Percentiles rank a stretch among this genome's conserved stretches.
These are phyloP conservation scores for Suillus paluster DNA, from an alignment of 768 basidiomycete species.

Conservation along the genomic window DNA sequence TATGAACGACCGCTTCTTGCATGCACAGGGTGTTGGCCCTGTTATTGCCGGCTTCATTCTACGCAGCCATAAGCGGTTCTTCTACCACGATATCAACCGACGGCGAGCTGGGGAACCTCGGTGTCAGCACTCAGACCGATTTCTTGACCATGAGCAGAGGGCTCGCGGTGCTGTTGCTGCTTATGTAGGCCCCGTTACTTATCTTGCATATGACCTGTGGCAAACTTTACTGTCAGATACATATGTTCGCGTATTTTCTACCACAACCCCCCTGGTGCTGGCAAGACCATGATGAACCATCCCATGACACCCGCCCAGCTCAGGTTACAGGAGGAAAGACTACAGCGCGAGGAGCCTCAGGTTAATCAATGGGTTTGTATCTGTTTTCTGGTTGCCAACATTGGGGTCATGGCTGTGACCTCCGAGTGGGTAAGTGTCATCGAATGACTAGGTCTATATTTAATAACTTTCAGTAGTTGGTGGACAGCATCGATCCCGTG, in stretches of 20 bases:
- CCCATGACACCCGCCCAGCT: constrained; percentile 47
- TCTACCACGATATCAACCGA: constrained; percentile 18
- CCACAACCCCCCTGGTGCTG: constrained; percentile 70
- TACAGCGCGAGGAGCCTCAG: constrained; percentile 48
- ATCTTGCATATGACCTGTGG: background rate
- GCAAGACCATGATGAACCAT: constrained; percentile 45
- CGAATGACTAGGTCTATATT: background rate
- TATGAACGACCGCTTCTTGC: background rate
- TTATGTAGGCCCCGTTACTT: constrained; percentile 47
- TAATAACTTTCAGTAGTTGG: constrained; percentile 46
- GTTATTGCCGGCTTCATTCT: constrained; percentile 69
- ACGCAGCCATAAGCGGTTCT: constrained; percentile 56
- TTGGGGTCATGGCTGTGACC: constrained; percentile 68
- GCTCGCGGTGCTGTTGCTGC: constrained; percentile 62
- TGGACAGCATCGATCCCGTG: constrained; percentile 65
- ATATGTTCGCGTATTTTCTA: constrained; percentile 69
- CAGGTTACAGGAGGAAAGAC: constrained; percentile 34
- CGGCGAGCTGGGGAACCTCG: constrained; percentile 19
- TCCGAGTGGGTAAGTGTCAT: constrained; percentile 63
- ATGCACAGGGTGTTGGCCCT: constrained; percentile 61
- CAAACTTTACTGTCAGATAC: constrained; percentile 47
- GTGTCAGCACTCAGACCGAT: constrained; percentile 50
- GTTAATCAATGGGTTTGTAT: constrained; percentile 69
- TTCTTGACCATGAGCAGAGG: constrained; percentile 71
- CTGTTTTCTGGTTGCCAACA: constrained; percentile 50